Base-by-base conservation (phyloP, 2,329 filamentous ascomycete species). In the Ceratocystis diversiconidia region DNA sequence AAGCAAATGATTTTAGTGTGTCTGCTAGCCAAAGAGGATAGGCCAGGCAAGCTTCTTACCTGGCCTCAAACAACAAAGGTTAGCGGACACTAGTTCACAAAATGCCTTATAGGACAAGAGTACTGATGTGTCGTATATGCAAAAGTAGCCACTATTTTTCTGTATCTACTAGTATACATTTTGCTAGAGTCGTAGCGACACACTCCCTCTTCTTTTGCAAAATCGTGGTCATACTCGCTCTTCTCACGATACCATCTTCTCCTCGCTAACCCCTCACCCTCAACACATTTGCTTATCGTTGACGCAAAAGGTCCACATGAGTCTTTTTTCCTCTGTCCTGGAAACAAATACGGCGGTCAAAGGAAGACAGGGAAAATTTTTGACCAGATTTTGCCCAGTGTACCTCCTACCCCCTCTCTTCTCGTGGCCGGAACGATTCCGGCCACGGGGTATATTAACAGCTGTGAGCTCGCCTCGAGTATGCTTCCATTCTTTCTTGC, bases 391-490 rank as follows among this genome's bases (percentile, higher is more conserved):
- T 30, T 36, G 55, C 55, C 10, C 55, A 59, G 55, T 30, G 55
- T 48, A 59, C 52, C 36, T 28, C 61, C 61, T 61, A 12, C 12
- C 36, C 57, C 61, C 44, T 50, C 60, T 59, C 48, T 57, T 32
- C 41, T 55, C 17, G 64, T 55, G 66, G 66, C 66, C 66, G 66
- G 66, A 68, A 68, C 15, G 6, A 7, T 68, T 68, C 66, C 66
- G 66, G 78, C 78, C 78, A 76, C 74, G 62, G 73, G 72, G 72
- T 79, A 79, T 77, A 78, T 79, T 76, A 75, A 73, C 75, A 73
- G 70, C 72, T 70, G 68, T 69, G 25, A 61, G 43, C 3, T 61
- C 50, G 44, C 32, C 8, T 48, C 19, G n/a, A 25, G 28, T n/a
- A 8, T 22, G 10, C 36, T 52, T 55, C 46, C 17, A 59, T 36